Evolutionary conservation across 2,329 filamentous ascomycete genomes (phyloP), one percentile per base, ranked within the genome.

Genomic region (Monosporascus sp.): DNA sequence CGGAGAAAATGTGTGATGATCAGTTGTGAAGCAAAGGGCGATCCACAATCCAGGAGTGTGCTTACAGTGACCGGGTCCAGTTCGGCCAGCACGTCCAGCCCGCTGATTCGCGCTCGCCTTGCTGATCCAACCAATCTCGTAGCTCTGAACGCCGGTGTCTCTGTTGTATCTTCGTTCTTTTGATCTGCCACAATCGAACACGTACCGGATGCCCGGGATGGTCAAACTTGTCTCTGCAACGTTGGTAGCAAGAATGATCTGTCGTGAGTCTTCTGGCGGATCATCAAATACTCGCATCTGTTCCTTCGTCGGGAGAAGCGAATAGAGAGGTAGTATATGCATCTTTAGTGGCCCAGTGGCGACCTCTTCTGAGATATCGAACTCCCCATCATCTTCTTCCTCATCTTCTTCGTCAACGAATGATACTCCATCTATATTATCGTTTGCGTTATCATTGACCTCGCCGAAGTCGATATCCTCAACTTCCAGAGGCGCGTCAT

Each of bases 221-320:
- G 94, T 99, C 67, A 99, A 79, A 81, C 89, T 95, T 0, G 94
- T 99, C 71, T 99, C 94, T 0, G 94, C 94, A 45, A 99, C 90
- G 70, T 99, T 99, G 44, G 94, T 99, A 0, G 94, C 91, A 41
- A 99, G 74, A 4, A 99, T 88, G 50, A 99, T 89, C 24, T 94
- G 80, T 8, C 94, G 85, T 8, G 88, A 88, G 17, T 88, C 89
- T 52, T 92, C 88, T 1, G 93, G 92, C 1, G 89, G 83, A 0
- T 87, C 79, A 58, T 96, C 87, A 63, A 99, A 99, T 9, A 99
- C 90, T 54, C 85, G 84, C 67, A 97, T 80, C 71, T 99, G 94
- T 64, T 97, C 91, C 60, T 86, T 87, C 2, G 92, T 96, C 0
- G 93, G 90, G 1, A 99, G 77, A 50, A 97, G 82, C 3, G 94